A percentile compares a stretch with the other conserved stretches of the same genome.
Conservation (phyloP, 192 early-diverging fungal species). For the Entomortierella parvispora region DNA sequence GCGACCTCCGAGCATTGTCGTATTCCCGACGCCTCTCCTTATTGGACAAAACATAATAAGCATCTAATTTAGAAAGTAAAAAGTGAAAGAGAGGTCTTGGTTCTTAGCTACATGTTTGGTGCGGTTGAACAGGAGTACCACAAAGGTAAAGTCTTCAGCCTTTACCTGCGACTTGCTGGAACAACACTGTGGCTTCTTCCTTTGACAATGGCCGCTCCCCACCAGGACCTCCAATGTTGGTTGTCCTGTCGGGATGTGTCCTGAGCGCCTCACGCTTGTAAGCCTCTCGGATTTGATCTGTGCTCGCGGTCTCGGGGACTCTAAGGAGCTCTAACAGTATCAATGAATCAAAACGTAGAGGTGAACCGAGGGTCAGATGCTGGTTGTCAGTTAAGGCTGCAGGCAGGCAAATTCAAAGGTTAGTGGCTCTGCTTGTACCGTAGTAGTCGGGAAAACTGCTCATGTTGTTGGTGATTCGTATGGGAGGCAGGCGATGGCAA, state of each 20-base stretch:
- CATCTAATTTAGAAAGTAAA: conserved; percentile 54
- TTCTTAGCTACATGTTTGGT: neutral
- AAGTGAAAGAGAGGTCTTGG: neutral
- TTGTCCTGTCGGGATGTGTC: conserved; percentile 76
- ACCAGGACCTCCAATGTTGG: conserved; percentile 59
- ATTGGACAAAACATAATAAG: conserved; percentile 80
- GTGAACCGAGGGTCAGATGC: neutral
- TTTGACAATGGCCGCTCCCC: conserved; percentile 38
- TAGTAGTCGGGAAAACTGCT: conserved; percentile 72
- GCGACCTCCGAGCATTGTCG: conserved; percentile 50
- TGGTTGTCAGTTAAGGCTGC: neutral
- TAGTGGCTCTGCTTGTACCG: conserved; percentile 15
- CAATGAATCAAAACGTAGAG: neutral
- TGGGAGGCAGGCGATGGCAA: neutral
- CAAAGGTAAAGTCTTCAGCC: too few relatives aligned
- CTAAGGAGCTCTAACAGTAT: conserved; percentile 54
- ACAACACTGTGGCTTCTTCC: conserved; percentile 56
- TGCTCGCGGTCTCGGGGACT: conserved; percentile 66
- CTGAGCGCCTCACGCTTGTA: conserved; percentile 81
- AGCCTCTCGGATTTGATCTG: conserved; percentile 78
- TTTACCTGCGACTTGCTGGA: conserved; percentile 73
- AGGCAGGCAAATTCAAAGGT: too few relatives aligned
- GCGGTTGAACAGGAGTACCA: neutral
- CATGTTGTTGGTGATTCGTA: conserved; percentile 13
- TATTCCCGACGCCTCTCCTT: conserved; percentile 57